Percentiles rank a stretch among this genome's conserved stretches.
Conservation (phyloP, 768 basidiomycete species). For the Lenzites betulinus region DNA sequence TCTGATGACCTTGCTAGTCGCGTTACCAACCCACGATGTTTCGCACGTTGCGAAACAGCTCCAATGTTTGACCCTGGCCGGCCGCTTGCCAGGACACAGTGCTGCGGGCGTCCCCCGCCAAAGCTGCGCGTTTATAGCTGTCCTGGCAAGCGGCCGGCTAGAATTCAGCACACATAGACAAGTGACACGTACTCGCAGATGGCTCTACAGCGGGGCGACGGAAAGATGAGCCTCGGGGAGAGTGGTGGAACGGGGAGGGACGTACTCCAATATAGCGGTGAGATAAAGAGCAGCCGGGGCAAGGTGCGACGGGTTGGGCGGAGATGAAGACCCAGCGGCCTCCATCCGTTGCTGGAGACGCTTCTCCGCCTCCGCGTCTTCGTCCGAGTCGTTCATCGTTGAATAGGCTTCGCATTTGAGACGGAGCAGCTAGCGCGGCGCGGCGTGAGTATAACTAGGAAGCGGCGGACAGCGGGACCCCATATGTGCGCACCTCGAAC, state of each 20-base stretch:
- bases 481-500: slow-evolving; percentile 57
- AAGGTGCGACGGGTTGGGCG: slow-evolving; percentile 55
- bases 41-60: too few relatives aligned
- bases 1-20: too few relatives aligned
- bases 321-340: slow-evolving; percentile 48
- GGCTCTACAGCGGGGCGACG: slow-evolving; percentile 49
- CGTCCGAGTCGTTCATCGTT: slow-evolving; percentile 78
- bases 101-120: too few relatives aligned
- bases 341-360: slow-evolving; percentile 66
- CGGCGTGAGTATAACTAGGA: slow-evolving; percentile 7
- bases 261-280: slow-evolving; percentile 92
- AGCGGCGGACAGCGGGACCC: slow-evolving; percentile 20
- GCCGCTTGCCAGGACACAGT: too few relatives aligned
- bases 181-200: slow-evolving; percentile 76
- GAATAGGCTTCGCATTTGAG: slow-evolving; percentile 91
- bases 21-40: too few relatives aligned
- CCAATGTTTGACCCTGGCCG: too few relatives aligned
- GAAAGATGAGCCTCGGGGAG: slow-evolving; percentile 7
- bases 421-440: slow-evolving; percentile 58
- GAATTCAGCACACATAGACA: neutral
- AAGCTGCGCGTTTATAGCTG: too few relatives aligned
- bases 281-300: slow-evolving; percentile 87
- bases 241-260: slow-evolving; percentile 28
- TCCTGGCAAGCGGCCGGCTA: neutral
- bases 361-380: slow-evolving; percentile 65